Evolutionary conservation across 2,329 filamentous ascomycete genomes (phyloP), one percentile per base, ranked within the genome.

Genomic region (Colletotrichum chrysophilum): DNA sequence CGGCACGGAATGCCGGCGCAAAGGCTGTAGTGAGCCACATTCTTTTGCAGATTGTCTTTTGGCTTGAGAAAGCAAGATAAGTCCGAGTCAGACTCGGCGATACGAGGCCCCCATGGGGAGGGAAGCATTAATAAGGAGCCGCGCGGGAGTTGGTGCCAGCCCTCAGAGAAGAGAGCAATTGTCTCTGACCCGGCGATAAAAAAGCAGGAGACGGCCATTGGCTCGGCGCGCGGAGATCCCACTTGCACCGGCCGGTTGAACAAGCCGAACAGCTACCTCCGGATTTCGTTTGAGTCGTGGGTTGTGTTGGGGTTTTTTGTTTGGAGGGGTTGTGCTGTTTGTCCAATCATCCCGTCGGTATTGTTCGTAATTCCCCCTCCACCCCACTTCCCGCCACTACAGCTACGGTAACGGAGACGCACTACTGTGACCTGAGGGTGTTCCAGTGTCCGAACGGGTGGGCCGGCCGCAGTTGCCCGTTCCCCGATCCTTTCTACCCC

Each of bases 331-430:
- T 21, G 26, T 24, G 26, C 1, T 43, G 9, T 62, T 28, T 13
- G 48, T 52, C 43, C 48, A 56, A 69, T 61, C 43, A 52, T 26
- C 30, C 24, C 24, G 56, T 16, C 30, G 38, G 26, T 9, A 52
- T 21, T 61, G 21, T 32, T 48, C 66, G 56, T 36, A 68, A 32
- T 26, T 21, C 61, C 61, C 68, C 62, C 21, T 26, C 52, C 48
- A 73, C 73, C 73, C 73, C 73, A 75, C 73, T 67, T 73, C 32
- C 73, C 73, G 72, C 68, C 56, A 64, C 38, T 60, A 52, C 43
- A 52, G 43, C 43, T 48, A 65, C 43, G 52, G 38, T 48, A 12
- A 52, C 43, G 38, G 38, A 48, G 0, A 52, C 43, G n/a, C 43
- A 52, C 43, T 52, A 48, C 43, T 52, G 43, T 21, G n/a, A 52